Percentiles rank a stretch among this genome's conserved stretches.
These are phyloP conservation scores for Stereum hirsutum DNA, from an alignment of 1,284 basidiomycete genomes.

Conservation along the genomic window DNA sequence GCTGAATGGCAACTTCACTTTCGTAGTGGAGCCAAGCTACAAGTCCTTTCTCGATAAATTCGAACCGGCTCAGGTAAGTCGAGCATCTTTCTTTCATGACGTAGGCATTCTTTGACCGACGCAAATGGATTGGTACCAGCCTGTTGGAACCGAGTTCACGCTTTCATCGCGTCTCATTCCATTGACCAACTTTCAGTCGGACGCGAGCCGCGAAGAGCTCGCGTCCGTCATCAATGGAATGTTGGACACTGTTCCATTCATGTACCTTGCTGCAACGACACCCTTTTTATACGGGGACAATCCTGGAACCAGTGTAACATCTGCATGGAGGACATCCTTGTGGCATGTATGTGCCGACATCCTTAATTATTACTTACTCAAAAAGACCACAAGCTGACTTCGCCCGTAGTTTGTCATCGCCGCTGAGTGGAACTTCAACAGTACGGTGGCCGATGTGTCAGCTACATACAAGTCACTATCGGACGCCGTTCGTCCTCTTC, in stretches of 20 bases:
- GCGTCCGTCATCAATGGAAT: neutral
- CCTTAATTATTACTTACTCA: neutral
- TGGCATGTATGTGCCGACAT: neutral
- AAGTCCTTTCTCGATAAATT: neutral
- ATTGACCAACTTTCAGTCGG: neutral
- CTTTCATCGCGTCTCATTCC: neutral
- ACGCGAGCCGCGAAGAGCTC: neutral
- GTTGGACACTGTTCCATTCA: neutral
- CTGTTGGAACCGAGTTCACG: neutral
- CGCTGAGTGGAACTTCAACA: neutral
- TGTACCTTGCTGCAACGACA: neutral
- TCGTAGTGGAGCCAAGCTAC: neutral
- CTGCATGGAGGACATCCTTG: neutral
- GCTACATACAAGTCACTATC: neutral
- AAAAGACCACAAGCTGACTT: neutral
- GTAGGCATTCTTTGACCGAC: neutral
- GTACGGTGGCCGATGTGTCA: neutral
- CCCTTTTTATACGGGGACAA: neutral
- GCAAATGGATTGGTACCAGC: neutral
- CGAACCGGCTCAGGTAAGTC: neutral
- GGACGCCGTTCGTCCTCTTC: neutral
- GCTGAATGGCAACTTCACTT: neutral
- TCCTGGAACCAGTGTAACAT: neutral
- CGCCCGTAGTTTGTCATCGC: neutral
- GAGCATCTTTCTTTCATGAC: too few species aligned